Conservation (phyloP, 1,139 yeast species). For the Debaryomyces udenii region DNA sequence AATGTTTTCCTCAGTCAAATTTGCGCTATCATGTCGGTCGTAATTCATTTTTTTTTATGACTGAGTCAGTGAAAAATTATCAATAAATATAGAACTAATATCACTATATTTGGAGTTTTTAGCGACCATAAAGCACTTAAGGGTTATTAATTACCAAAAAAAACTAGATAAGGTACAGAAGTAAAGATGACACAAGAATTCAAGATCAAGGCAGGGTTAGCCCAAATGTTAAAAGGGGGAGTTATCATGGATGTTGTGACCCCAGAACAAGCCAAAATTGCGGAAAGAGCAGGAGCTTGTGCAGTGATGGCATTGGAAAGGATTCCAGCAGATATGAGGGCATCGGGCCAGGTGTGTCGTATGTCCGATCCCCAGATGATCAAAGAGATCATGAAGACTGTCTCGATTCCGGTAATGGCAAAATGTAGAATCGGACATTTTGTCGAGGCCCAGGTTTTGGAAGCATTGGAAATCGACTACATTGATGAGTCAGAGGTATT, state of each 20-base stretch:
- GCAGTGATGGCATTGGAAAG: conserved; percentile 90
- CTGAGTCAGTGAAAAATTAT: conserved; percentile 1
- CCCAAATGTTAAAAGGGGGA: conserved; percentile 83
- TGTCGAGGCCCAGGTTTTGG: conserved; percentile 81
- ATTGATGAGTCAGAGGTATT: conserved; percentile 85
- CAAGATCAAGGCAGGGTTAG: conserved; percentile 77
- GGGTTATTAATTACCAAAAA: neutral
- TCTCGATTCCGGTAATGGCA: conserved; percentile 83
- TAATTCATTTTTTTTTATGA: neutral
- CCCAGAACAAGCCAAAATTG: conserved; percentile 57
- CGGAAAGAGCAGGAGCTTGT: conserved; percentile 86
- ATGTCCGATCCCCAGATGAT: conserved; percentile 89
- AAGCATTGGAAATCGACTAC: conserved; percentile 75
- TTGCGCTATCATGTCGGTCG: neutral
- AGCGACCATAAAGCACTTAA: too few relatives aligned
- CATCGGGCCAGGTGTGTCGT: conserved; percentile 81
- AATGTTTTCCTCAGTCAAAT: neutral
- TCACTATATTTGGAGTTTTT: neutral
- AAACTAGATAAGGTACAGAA: neutral
- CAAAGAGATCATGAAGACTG: conserved; percentile 71
- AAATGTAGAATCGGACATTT: conserved; percentile 84
- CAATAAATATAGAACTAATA: neutral
- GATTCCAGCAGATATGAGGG: conserved; percentile 87
- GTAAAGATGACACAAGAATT: conserved; percentile 43
- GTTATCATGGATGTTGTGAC: conserved; percentile 59